phyloP scores from a whole-genome alignment of 305 asterid species.

The Plantago coronopus region DNA sequence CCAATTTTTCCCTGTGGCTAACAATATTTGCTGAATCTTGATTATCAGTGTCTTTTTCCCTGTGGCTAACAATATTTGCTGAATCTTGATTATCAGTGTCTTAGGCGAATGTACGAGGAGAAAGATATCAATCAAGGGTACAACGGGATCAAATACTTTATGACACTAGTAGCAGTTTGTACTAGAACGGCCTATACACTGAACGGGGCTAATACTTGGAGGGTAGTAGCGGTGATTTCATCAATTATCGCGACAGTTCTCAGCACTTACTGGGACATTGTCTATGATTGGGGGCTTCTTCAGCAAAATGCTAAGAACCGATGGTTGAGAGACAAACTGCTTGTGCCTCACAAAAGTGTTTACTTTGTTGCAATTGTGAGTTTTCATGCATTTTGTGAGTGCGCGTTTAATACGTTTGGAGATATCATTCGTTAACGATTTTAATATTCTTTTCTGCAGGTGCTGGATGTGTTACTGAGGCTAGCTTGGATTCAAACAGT shows the following conservation, averaged over 20 bases:
- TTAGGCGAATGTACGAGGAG: conserved; percentile 42
- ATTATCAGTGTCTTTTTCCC: conserved; percentile 33
- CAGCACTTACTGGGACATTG: conserved; percentile 51
- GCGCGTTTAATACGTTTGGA: no score
- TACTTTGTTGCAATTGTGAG: conserved; percentile 48
- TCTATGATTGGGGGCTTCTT: conserved; percentile 53
- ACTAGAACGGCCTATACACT: conserved; percentile 40
- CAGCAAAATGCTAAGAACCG: conserved; percentile 38
- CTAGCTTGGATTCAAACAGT: conserved; percentile 58
- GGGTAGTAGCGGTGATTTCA: conserved; percentile 28
- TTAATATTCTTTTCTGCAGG: conserved; percentile 29
- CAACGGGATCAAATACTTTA: conserved; percentile 41
- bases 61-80: no score
- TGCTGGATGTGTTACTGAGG: conserved; percentile 42
- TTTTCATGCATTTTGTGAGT: not conserved
- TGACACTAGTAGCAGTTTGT: conserved; percentile 40
- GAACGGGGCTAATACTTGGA: conserved; percentile 30
- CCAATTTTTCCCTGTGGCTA: no score
- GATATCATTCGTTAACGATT: not conserved
- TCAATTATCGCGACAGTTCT: conserved; percentile 35
- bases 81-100: conserved; percentile 29
- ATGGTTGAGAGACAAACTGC: conserved; percentile 53
- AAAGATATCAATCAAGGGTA: conserved; percentile 40
- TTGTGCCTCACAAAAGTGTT: conserved; percentile 37
- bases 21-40: not conserved